Conservation (phyloP, 305 asterid genomes). For the Rubia peregrina region DNA sequence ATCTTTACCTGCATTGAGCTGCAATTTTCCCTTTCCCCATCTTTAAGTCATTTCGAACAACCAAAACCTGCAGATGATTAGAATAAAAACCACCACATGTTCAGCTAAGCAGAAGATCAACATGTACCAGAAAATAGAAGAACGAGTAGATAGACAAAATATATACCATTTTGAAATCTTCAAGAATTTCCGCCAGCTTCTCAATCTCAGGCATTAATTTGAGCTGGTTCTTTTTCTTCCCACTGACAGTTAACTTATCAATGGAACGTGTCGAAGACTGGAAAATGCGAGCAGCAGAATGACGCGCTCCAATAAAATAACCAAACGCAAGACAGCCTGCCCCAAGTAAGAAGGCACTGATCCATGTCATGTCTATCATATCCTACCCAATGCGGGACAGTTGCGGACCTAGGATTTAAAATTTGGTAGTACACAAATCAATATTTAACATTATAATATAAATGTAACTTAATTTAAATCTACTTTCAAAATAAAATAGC, state of each 20-base stretch:
- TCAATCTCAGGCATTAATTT: slow-evolving; percentile 66
- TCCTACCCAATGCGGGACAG: slow-evolving; percentile 23
- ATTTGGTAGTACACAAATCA: not conserved
- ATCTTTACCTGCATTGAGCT: slow-evolving; percentile 86
- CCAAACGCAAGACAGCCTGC: slow-evolving; percentile 81
- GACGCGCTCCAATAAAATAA: slow-evolving; percentile 53
- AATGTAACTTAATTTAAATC: not conserved
- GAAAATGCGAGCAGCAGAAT: slow-evolving; percentile 29
- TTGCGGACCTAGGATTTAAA: not conserved
- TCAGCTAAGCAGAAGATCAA: not conserved
- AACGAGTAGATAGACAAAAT: slow-evolving; percentile 12
- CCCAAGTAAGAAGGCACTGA: slow-evolving; percentile 63
- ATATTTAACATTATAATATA: not conserved
- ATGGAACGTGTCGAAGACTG: slow-evolving; percentile 18
- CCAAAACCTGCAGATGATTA: slow-evolving; percentile 65
- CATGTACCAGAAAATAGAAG: slow-evolving; percentile 5
- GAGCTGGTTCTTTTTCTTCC: slow-evolving; percentile 39
- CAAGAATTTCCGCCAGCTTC: slow-evolving; percentile 73
- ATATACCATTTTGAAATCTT: slow-evolving; percentile 85
- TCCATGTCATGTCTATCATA: slow-evolving; percentile 71
- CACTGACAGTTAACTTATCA: slow-evolving; percentile 22
- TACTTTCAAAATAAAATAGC: not conserved
- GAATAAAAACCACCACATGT: slow-evolving; percentile 9
- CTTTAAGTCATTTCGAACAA: slow-evolving; percentile 92
- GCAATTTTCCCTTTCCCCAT: slow-evolving; percentile 99